A percentile compares a stretch with the other conserved stretches of the same genome.
Evolutionary conservation across 1,284 basidiomycete genomes (phyloP).

Genomic region (Volvariella surrecta): DNA sequence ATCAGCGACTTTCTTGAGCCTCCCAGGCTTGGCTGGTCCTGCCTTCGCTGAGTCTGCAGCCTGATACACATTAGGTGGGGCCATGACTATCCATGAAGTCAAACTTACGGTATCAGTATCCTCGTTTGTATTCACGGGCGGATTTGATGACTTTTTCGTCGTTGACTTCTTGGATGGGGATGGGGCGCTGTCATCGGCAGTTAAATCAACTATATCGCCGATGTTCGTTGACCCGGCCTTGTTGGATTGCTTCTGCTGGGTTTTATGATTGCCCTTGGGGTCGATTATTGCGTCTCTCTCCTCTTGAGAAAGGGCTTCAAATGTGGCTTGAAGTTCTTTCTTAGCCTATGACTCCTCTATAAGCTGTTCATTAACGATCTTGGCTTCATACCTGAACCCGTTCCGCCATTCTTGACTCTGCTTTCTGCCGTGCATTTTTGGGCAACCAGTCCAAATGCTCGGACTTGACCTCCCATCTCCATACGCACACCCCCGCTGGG

Average conservation of each 20-base stretch:
- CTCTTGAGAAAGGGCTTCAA: slow-evolving; percentile 45
- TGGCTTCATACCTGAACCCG: slow-evolving; percentile 50
- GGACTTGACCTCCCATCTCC: slow-evolving; percentile 82
- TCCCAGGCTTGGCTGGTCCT: slow-evolving; percentile 17
- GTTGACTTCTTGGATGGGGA: not conserved
- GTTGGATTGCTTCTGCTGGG: not conserved
- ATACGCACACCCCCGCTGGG: slow-evolving; percentile 60
- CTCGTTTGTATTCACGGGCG: slow-evolving; percentile 20
- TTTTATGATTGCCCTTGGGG: not conserved
- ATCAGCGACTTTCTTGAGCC: slow-evolving; percentile 44
- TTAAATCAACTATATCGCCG: too few relatives aligned
- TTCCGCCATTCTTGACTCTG: slow-evolving; percentile 54
- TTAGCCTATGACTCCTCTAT: slow-evolving; percentile 39
- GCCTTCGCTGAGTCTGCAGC: slow-evolving; percentile 3
- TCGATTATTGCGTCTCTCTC: slow-evolving; percentile 49
- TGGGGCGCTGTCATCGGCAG: not conserved
- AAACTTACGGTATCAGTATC: slow-evolving; percentile 15
- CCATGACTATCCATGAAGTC: not conserved
- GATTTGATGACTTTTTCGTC: not conserved
- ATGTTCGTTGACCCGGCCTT: too few relatives aligned
- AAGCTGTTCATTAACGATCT: slow-evolving; percentile 7
- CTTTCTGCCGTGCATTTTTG: slow-evolving; percentile 57
- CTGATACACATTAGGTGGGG: too few relatives aligned
- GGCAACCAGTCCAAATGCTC: slow-evolving; percentile 58
- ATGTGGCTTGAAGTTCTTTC: slow-evolving; percentile 41